Evolutionary conservation across 1,139 yeast species (phyloP).

Genomic region (Groenewaldozyma sp.): DNA sequence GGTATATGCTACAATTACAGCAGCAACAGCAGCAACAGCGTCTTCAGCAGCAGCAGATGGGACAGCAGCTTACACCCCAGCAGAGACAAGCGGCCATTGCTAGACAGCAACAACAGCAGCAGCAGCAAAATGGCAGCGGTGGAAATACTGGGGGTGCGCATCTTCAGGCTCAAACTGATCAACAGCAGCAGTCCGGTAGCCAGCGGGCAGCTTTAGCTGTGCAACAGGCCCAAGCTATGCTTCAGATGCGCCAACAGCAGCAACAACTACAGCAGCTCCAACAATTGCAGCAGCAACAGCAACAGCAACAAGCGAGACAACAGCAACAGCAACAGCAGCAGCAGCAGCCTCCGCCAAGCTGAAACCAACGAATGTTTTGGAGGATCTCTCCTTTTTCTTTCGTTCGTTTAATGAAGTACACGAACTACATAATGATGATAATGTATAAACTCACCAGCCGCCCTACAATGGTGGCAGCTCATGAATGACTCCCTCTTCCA

Average conservation of each 20-base stretch:
- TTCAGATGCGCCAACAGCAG: conserved; percentile 17
- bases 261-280: conserved; percentile 18
- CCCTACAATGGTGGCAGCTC: conserved; percentile 24
- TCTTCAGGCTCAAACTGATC: too few species aligned
- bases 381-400: too few species aligned
- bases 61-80: conserved; percentile 19
- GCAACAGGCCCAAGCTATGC: conserved; percentile 19
- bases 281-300: conserved; percentile 19
- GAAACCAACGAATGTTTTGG: too few species aligned
- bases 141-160: too few species aligned
- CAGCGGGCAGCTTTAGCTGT: conserved; percentile 8
- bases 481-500: conserved; percentile 21
- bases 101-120: conserved; percentile 20
- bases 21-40: conserved; percentile 28
- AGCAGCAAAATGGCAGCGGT: conserved; percentile 8
- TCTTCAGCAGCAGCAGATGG: conserved; percentile 18
- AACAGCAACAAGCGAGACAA: conserved; percentile 13
- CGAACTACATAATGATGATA: background rate
- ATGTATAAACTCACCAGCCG: background rate
- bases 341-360: conserved; percentile 20
- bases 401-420: too few species aligned
- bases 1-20: conserved; percentile 27
- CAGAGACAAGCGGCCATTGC: background rate
- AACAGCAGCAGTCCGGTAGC: conserved; percentile 1
- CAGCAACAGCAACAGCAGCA: conserved; percentile 21